These are phyloP conservation scores for Castanea sativa DNA, from an alignment of 306 rosid species.

Conservation along the genomic window DNA sequence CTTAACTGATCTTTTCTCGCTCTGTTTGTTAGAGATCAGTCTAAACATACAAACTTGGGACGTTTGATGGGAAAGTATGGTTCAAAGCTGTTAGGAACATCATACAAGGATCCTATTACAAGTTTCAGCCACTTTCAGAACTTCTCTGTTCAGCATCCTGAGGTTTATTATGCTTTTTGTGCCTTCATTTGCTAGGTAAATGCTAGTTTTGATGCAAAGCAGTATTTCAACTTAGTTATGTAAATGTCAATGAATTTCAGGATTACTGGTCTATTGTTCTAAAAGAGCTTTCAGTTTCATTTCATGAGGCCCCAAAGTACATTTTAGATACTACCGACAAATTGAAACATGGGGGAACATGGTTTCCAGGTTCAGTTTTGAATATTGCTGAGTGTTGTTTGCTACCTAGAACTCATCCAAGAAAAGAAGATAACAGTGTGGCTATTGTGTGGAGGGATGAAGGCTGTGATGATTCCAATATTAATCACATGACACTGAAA, in stretches of 20 bases:
- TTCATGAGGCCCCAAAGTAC: slow-evolving; percentile 49
- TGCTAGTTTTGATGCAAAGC: background rate
- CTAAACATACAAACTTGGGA: slow-evolving; percentile 60
- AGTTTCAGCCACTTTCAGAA: slow-evolving; percentile 63
- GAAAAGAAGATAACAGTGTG: slow-evolving; percentile 49
- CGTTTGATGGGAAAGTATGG: slow-evolving; percentile 64
- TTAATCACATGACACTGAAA: slow-evolving; percentile 53
- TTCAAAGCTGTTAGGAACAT: slow-evolving; percentile 54
- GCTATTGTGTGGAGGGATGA: slow-evolving; percentile 89
- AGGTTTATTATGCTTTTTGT: slow-evolving; percentile 31
- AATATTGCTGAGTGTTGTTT: slow-evolving; percentile 84
- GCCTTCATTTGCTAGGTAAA: background rate
- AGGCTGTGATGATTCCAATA: slow-evolving; percentile 52
- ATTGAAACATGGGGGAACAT: slow-evolving; percentile 52
- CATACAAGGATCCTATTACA: slow-evolving; percentile 71
- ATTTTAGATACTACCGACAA: slow-evolving; percentile 57
- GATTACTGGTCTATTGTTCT: slow-evolving; percentile 74
- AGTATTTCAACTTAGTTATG: background rate
- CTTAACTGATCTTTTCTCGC: background rate
- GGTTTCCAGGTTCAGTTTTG: slow-evolving; percentile 72
- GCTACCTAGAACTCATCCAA: slow-evolving; percentile 43
- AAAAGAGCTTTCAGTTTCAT: slow-evolving; percentile 64
- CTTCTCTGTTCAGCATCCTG: slow-evolving; percentile 56
- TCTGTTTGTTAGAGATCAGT: slow-evolving; percentile 37
- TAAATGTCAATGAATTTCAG: slow-evolving; percentile 28